A percentile compares a stretch with the other conserved stretches of the same genome.
Evolutionary conservation across 177 flowering plant genomes (phyloP).

Genomic region (Vitis hybrid): DNA sequence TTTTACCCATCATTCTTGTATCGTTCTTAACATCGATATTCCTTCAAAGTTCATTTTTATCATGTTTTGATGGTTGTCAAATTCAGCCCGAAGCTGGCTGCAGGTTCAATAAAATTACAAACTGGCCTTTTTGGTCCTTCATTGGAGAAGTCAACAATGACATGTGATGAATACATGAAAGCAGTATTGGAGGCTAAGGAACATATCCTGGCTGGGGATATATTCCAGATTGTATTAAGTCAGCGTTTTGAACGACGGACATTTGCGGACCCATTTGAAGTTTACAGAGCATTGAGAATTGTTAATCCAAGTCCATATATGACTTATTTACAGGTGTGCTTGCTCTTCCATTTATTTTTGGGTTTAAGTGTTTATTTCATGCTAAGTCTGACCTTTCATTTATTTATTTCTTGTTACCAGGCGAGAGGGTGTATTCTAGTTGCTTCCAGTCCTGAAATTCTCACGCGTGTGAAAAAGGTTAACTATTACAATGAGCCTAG

Average conservation of each 20-base stretch:
- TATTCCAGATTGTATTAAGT: conserved; percentile 92
- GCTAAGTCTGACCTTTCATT: background rate
- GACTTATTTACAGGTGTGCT: conserved; percentile 78
- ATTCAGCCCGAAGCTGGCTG: conserved; percentile 70
- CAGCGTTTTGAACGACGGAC: conserved; percentile 94
- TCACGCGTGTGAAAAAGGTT: conserved; percentile 86
- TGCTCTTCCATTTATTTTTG: conserved; percentile 3
- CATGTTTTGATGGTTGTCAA: conserved; percentile 6
- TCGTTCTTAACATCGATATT: background rate
- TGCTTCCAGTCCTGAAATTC: conserved; percentile 97
- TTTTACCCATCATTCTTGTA: background rate
- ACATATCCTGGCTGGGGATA: conserved; percentile 81
- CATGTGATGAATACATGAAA: conserved; percentile 59
- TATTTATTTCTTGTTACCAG: conserved; percentile 34
- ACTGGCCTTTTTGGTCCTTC: conserved; percentile 67
- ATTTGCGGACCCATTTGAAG: conserved; percentile 94
- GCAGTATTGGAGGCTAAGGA: conserved; percentile 74
- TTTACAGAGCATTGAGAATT: conserved; percentile 87
- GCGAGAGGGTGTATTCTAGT: conserved; percentile 95
- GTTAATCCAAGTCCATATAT: conserved; percentile 98
- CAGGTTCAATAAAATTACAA: conserved; percentile 63
- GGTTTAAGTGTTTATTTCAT: background rate
- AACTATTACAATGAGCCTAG: background rate
- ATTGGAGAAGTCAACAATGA: conserved; percentile 55
- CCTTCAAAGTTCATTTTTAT: background rate